A percentile compares a stretch with the other conserved stretches of the same genome.
Conservation (phyloP, 108 stramenopile genomes). For the Aurantiochytrium sp. region DNA sequence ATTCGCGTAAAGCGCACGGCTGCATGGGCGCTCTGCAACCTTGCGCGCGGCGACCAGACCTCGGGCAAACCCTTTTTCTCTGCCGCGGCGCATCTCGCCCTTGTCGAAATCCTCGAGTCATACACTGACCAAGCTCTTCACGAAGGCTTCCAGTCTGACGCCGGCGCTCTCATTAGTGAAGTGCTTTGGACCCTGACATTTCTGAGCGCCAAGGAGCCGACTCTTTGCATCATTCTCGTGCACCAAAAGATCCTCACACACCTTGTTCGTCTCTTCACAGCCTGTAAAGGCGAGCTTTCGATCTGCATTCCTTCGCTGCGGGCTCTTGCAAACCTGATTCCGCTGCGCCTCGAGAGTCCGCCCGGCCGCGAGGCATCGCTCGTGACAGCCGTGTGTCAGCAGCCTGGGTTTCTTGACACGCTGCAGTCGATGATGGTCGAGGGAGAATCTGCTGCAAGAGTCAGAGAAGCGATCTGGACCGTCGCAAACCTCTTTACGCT, state of each 20-base stretch:
- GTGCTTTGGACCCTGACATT: constrained; percentile 32
- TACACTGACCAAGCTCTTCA: background rate
- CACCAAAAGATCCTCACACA: constrained; percentile 16
- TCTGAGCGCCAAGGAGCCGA: constrained; percentile 28
- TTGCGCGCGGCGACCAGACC: constrained; percentile 26
- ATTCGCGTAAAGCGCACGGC: constrained; percentile 23
- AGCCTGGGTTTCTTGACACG: background rate
- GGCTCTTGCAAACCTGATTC: constrained; percentile 28
- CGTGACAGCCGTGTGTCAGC: background rate
- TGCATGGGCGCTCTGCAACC: constrained; percentile 37
- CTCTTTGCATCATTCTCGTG: background rate
- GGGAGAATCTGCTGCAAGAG: background rate
- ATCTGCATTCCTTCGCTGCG: constrained; percentile 30
- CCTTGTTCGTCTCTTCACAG: constrained; percentile 26
- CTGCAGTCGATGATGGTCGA: background rate
- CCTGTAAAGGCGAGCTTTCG: constrained; percentile 21
- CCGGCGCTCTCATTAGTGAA: constrained; percentile 19
- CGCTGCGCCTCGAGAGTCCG: background rate
- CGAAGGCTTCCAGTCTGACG: background rate
- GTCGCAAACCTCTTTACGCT: background rate
- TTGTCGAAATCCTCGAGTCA: background rate
- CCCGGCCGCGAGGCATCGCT: background rate
- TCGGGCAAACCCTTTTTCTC: constrained; percentile 26
- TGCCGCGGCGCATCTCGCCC: constrained; percentile 12
- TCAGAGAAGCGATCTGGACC: constrained; percentile 18